A percentile compares a stretch with the other conserved stretches of the same genome.
Evolutionary conservation across 805 yeast species (phyloP).

Genomic region (Torulaspora microellipsoides): DNA sequence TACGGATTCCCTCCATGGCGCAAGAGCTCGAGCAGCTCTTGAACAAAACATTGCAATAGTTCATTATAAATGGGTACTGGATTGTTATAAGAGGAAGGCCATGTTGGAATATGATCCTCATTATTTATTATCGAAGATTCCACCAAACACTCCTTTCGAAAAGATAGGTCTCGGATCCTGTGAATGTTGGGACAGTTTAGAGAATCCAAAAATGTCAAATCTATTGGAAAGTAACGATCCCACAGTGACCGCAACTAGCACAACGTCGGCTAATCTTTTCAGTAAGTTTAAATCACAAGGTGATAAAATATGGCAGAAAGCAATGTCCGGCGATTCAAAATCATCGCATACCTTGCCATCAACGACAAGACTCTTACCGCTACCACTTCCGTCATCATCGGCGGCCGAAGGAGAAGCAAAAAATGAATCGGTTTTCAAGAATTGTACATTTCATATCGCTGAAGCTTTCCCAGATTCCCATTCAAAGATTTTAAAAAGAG

Average conservation of each 20-base stretch:
- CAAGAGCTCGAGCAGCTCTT: conserved; percentile 36
- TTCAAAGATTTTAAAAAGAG: conserved; percentile 17
- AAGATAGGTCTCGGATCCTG: conserved; percentile 35
- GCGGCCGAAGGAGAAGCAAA: not conserved
- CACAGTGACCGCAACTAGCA: not conserved
- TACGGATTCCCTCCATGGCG: conserved; percentile 27
- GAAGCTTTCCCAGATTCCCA: conserved; percentile 19
- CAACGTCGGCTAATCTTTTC: conserved; percentile 8
- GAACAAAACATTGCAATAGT: conserved; percentile 40
- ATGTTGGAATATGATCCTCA: conserved; percentile 38
- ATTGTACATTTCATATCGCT: conserved; percentile 16
- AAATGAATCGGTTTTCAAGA: conserved; percentile 11
- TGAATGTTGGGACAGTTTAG: conserved; percentile 24
- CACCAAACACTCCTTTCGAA: conserved; percentile 16
- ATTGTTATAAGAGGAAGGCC: conserved; percentile 40
- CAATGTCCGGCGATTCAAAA: conserved; percentile 13
- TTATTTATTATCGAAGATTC: conserved; percentile 19
- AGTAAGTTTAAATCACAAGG: conserved; percentile 29
- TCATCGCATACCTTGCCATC: conserved; percentile 1
- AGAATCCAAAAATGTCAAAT: not conserved
- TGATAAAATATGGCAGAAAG: conserved; percentile 29
- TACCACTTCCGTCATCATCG: not conserved
- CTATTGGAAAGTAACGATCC: not conserved
- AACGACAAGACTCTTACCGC: not conserved
- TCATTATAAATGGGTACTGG: conserved; percentile 42